Evolutionary conservation across 2,329 filamentous ascomycete species (phyloP), one percentile per base, ranked within the genome.

Genomic region (Colletotrichum theobromicola): DNA sequence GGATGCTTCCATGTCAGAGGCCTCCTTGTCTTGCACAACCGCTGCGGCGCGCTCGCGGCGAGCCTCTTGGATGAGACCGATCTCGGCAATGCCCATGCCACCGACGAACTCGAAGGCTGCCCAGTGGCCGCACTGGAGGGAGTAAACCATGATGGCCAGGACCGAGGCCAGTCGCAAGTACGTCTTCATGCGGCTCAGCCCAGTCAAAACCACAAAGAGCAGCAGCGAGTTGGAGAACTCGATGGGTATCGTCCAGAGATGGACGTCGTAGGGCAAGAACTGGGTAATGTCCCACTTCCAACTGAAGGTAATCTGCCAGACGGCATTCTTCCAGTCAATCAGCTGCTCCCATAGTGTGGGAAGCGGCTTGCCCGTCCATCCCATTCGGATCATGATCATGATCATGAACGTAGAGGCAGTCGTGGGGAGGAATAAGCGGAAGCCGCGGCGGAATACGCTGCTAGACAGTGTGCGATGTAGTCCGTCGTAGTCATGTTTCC

Each of bases 161-260:
- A 81, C 78, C 7, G 77, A 67, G 1, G 70, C 72, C 60, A 84
- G 79, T 1, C 85, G 82, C 16, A 85, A 69, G 13, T 77, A 75
- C 10, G 81, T 75, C 58, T 81, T 80, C 35, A 85, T 75, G 24
- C 83, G 79, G 18, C 83, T 82, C 4, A 86, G 76, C 15, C 76
- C 77, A 35, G 82, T 79, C n/a, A 87, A 72, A 24, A 85, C 77
- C n/a, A 85, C 74, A 71, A 88, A 87, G 8, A 87, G 77, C 26
- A 86, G 77, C 82, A 88, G 83, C 10, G 87, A 88, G 77, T 87
- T 83, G 30, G 81, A 84, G 67, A 87, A 85, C 70, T 88, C 87
- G 70, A 87, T 83, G 1, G 87, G 85, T 21, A 89, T 87, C 2
- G 87, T 88, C 87, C 87, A 88, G 18, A 88, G 80, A 67, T 88